Conservation (phyloP, 2,329 filamentous ascomycete species). For the Aspergillus caelatus region DNA sequence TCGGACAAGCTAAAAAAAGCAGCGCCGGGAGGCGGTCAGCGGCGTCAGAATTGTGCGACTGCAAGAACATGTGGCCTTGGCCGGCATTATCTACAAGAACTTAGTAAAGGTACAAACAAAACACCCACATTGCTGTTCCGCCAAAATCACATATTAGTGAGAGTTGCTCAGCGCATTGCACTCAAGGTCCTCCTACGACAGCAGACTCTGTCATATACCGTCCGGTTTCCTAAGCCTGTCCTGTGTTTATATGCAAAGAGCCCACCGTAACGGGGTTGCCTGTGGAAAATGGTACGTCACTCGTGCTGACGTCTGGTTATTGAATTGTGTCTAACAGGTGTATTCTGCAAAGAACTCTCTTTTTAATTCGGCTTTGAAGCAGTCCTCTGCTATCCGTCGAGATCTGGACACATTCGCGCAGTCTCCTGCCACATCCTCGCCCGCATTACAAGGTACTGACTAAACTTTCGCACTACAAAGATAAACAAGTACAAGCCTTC, state of each 20-base stretch:
- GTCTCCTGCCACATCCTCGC: conserved; percentile 58
- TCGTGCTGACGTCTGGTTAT: not conserved
- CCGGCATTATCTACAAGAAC: conserved; percentile 12
- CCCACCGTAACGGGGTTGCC: not conserved
- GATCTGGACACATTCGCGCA: conserved; percentile 73
- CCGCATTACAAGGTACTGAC: conserved; percentile 60
- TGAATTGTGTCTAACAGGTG: not conserved
- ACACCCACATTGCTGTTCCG: not conserved
- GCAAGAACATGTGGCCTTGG: conserved; percentile 39
- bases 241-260: not conserved
- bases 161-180: not conserved
- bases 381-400: conserved; percentile 76
- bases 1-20: not conserved
- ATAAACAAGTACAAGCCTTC: not conserved
- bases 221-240: not conserved
- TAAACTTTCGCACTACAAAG: not conserved
- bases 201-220: not conserved
- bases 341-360: conserved; percentile 66
- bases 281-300: conserved; percentile 14
- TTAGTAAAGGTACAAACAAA: not conserved
- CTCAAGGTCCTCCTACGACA: not conserved
- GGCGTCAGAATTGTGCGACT: conserved; percentile 30
- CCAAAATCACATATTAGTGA: not conserved
- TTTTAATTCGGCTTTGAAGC: conserved; percentile 84
- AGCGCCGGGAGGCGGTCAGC: conserved; percentile 37